These are phyloP conservation scores for Sphaerostilbella broomeana DNA, from an alignment of 2,329 filamentous ascomycete species.

Conservation along the genomic window DNA sequence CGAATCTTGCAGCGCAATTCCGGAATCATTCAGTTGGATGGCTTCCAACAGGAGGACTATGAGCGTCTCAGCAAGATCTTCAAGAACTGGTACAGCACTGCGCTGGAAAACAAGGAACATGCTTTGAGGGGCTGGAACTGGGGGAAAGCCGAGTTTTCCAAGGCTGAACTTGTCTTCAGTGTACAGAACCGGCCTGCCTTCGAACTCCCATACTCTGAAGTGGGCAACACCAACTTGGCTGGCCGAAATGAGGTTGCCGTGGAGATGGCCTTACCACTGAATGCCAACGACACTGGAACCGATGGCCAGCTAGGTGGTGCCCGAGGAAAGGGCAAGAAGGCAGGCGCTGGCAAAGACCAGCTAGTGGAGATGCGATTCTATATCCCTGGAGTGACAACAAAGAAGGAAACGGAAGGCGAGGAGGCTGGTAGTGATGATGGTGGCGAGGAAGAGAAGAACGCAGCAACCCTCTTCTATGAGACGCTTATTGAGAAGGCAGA, in stretches of 20 bases:
- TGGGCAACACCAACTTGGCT: constrained; percentile 94
- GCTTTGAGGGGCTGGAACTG: constrained; percentile 97
- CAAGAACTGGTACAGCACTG: constrained; percentile 97
- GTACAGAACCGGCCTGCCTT: constrained; percentile 95
- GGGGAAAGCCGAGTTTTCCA: constrained; percentile 96
- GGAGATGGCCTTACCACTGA: constrained; percentile 75
- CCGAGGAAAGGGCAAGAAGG: constrained; percentile 75
- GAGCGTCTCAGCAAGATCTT: constrained; percentile 88
- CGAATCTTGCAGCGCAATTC: constrained; percentile 82
- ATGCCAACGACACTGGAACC: constrained; percentile 63
- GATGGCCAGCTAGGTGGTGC: constrained; percentile 70
- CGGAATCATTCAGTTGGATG: constrained; percentile 86
- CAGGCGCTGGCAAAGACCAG: constrained; percentile 82
- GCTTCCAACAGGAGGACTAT: constrained; percentile 90
- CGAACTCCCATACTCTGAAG: constrained; percentile 94
- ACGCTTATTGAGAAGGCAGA: constrained; percentile 97
- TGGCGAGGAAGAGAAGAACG: constrained; percentile 73
- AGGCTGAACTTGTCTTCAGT: constrained; percentile 91
- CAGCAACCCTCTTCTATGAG: constrained; percentile 95
- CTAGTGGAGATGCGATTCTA: constrained; percentile 99
- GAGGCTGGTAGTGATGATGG: constrained; percentile 57
- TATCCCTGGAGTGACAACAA: constrained; percentile 82
- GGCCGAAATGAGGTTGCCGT: constrained; percentile 97
- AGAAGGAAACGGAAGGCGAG: constrained; percentile 62
- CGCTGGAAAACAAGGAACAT: constrained; percentile 87